Base-by-base conservation (phyloP, 2,329 filamentous ascomycete species). In the Aspergillus calidoustus region DNA sequence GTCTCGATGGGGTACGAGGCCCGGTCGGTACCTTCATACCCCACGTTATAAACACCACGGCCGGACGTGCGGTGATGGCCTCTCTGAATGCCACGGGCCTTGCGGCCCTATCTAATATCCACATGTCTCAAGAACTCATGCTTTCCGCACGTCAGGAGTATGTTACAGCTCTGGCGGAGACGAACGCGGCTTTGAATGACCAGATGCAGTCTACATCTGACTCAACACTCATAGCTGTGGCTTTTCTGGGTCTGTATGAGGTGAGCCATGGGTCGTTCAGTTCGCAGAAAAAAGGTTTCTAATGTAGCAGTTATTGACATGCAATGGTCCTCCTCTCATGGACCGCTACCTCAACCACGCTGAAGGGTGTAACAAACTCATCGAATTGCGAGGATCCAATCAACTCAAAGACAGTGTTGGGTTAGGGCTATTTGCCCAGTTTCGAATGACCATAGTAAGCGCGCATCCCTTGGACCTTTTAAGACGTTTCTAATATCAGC, bases 161-260 rank as follows among this genome's bases (percentile, higher is more conserved):
- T 28, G 44, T 54, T 15, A 57, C 48, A 17, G 62, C 59, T 44
- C 22, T 64, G 59, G 13, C 44, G 11, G 59, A 60, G 43, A 57
- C 56, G 9, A 64, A 64, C 54, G 52, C 31, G 8, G 51, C 31
- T 28, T 25, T 64, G 23, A 51, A 52, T 44, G 47, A 64, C 34
- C 47, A 51, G 30, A 13, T 28, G 15, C 46, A 38, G 31, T 57
- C 59, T 6, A 62, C 41, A 8, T 64, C 62, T 1, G 44, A 64
- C 41, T 46, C 62, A 49, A 64, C 55, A 7, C 34, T 64, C 3
- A 47, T 50, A 7, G 56, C 59, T 9, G 62, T 64, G 52, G n/a
- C 52, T 4, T 58, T 64, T 19, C 46, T 64, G 23, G 44, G 62
- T 13, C 43, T 62, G 47, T 62, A 54, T 31, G 59, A 64, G 55